These are phyloP conservation scores for Pistacia vera DNA, from an alignment of 345 rosid species.

Conservation along the genomic window DNA sequence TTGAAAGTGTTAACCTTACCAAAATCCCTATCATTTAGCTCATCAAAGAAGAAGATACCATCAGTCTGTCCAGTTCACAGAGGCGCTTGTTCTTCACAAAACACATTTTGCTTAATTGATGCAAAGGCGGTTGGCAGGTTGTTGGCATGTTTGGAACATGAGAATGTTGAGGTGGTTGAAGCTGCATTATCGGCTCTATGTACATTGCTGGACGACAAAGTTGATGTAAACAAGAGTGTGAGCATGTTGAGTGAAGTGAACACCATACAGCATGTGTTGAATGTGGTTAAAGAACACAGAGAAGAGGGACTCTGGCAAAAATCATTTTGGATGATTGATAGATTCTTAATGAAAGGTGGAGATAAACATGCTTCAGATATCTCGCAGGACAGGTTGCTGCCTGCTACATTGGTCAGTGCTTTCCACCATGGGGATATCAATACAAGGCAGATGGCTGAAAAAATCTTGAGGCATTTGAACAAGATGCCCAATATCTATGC, in stretches of 20 bases:
- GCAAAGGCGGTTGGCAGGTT: constrained; percentile 78
- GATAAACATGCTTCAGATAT: constrained; percentile 54
- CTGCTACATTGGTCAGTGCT: constrained; percentile 65
- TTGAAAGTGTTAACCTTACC: constrained; percentile 46
- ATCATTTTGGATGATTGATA: constrained; percentile 85
- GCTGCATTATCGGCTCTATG: constrained; percentile 82
- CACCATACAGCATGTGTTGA: constrained; percentile 54
- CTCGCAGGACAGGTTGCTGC: constrained; percentile 69
- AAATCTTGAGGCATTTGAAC: constrained; percentile 70
- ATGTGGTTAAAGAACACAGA: constrained; percentile 66
- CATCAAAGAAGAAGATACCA: constrained; percentile 46
- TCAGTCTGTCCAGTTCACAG: constrained; percentile 69
- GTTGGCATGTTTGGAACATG: constrained; percentile 73
- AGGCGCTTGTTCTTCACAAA: constrained; percentile 79
- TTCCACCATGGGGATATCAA: constrained; percentile 76
- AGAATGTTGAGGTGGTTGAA: constrained; percentile 71
- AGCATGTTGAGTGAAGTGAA: constrained; percentile 57
- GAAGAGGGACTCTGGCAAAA: constrained; percentile 73
- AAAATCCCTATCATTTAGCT: constrained; percentile 44
- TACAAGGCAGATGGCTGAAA: constrained; percentile 86
- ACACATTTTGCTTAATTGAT: constrained; percentile 85
- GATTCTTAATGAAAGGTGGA: constrained; percentile 70
- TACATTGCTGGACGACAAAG: constrained; percentile 81
- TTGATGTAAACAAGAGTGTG: constrained; percentile 74
- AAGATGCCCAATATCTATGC: constrained; percentile 61